Conservation (phyloP, 495 filamentous ascomycete species). For the Durotheca rogersii region DNA sequence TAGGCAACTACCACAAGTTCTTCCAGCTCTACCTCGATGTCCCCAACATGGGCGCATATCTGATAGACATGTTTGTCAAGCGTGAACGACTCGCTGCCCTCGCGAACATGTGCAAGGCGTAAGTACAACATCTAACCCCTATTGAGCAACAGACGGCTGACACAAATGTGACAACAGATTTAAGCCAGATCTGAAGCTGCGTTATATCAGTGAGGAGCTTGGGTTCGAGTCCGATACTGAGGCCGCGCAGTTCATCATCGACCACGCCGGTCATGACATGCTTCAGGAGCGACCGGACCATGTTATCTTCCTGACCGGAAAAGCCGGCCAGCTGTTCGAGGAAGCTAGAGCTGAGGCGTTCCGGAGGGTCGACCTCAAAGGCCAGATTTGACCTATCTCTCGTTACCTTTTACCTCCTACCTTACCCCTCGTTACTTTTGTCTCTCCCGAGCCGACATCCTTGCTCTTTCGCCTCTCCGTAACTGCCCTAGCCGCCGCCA, state of each 20-base stretch:
- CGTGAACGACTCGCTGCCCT: slow-evolving; percentile 91
- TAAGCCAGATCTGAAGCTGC: slow-evolving; percentile 81
- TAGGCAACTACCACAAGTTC: slow-evolving; percentile 96
- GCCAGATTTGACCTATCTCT: slow-evolving; percentile 73
- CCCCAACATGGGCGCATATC: slow-evolving; percentile 95
- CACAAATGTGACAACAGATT: slow-evolving; percentile 63
- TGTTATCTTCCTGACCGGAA: slow-evolving; percentile 73
- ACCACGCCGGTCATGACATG: slow-evolving; percentile 70
- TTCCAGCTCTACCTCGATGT: slow-evolving; percentile 92
- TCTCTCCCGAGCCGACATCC: slow-evolving; percentile 14
- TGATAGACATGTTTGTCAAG: slow-evolving; percentile 98
- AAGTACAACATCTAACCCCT: slow-evolving; percentile 45
- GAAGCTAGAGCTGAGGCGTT: slow-evolving; percentile 68
- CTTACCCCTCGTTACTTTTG: slow-evolving; percentile 11
- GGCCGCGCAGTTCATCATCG: slow-evolving; percentile 82
- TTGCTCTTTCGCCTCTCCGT: slow-evolving; percentile 12
- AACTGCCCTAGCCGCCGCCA: slow-evolving; percentile 11
- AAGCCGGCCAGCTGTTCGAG: slow-evolving; percentile 74
- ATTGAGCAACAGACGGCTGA: neutral
- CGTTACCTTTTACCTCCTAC: slow-evolving; percentile 15
- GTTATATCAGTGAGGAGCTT: slow-evolving; percentile 93
- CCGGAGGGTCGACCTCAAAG: slow-evolving; percentile 90
- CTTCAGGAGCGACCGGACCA: slow-evolving; percentile 74
- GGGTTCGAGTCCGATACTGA: slow-evolving; percentile 92
- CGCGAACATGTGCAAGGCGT: slow-evolving; percentile 90